A percentile compares a stretch with the other conserved stretches of the same genome.
Conservation (phyloP, 768 basidiomycete genomes). For the Leccinum broughii region DNA sequence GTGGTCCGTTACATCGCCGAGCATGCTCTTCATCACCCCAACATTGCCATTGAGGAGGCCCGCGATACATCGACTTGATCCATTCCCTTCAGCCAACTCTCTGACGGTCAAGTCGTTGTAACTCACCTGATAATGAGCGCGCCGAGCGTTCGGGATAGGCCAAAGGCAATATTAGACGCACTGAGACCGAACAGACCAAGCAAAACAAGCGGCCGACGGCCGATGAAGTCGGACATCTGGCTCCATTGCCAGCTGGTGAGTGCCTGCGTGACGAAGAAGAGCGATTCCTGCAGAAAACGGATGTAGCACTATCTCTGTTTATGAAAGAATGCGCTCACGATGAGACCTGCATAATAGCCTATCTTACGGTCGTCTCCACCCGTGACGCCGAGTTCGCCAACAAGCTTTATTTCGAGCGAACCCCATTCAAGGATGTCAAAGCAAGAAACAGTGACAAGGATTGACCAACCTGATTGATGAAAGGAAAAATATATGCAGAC, state of each 20-base stretch:
- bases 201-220: constrained; percentile 60
- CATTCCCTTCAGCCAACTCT: constrained; percentile 7
- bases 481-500: constrained; percentile 59
- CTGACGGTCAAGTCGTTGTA: not conserved
- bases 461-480: constrained; percentile 53
- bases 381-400: constrained; percentile 62
- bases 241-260: constrained; percentile 64
- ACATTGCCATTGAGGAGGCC: constrained; percentile 41
- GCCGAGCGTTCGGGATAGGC: constrained; percentile 57
- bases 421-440: not conserved
- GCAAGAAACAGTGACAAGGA: not conserved
- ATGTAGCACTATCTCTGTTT: not conserved
- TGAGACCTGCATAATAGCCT: constrained; percentile 66
- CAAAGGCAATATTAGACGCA: constrained; percentile 59
- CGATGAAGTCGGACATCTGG: constrained; percentile 56
- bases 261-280: constrained; percentile 62
- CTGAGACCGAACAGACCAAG: constrained; percentile 52
- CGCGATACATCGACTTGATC: constrained; percentile 35
- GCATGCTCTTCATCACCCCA: constrained; percentile 68
- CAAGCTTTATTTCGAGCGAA: constrained; percentile 40
- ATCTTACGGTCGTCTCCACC: constrained; percentile 64
- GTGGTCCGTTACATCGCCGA: constrained; percentile 58
- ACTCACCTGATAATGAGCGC: constrained; percentile 53
- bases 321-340: constrained; percentile 39
- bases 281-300: constrained; percentile 48